Evolutionary conservation across 176 grass and related monocot genomes (phyloP), one percentile per base, ranked within the genome.

Genomic region (Bothriochloa decipiens): DNA sequence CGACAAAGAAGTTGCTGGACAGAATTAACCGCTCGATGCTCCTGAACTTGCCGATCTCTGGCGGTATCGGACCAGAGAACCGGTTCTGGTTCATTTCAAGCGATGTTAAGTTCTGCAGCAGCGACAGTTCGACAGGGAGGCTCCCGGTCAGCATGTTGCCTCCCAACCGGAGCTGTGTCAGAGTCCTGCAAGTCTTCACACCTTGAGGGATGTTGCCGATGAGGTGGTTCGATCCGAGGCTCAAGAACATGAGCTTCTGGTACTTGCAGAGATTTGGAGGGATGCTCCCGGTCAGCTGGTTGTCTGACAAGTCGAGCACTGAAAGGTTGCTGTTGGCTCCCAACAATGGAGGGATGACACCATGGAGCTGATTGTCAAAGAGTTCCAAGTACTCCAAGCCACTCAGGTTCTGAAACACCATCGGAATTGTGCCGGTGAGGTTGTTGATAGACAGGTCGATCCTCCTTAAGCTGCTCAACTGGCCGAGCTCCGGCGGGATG

Each of bases 361-460:
- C 93, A 69, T 86, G 68, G 32, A 99, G 84, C 67, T 94, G 92
- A 80, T 99, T 99, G 79, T 99, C 74, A 33, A 91, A 94, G 27
- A 99, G 92, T 72, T 94, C 87, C 68, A 99, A 66, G 71, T 91
- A 94, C 84, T 99, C 96, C 83, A 99, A 83, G 35, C 82, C 75
- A 20, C 78, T 72, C 33, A 96, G 86, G 72, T 94, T 91, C 80
- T 99, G 89, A 47, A 99, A 91, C 76, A 87, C 91, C 15, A 82
- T 10, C 14, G 96, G 96, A 79, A 99, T 90, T 8, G 35, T 84
- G 50, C 96, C 96, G 63, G 96, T 92, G 55, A 99, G 88, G 53
- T 96, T 99, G 88, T 99, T 99, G 74, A 99, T 96, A 5, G 96
- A 99, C 79, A 99, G 66, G 78, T 99, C 96, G 61, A 99, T 92